Percentiles rank a stretch among this genome's conserved stretches.
phyloP scores from a whole-genome alignment of 2,329 filamentous ascomycete species.

The Cladosporium sp. region DNA sequence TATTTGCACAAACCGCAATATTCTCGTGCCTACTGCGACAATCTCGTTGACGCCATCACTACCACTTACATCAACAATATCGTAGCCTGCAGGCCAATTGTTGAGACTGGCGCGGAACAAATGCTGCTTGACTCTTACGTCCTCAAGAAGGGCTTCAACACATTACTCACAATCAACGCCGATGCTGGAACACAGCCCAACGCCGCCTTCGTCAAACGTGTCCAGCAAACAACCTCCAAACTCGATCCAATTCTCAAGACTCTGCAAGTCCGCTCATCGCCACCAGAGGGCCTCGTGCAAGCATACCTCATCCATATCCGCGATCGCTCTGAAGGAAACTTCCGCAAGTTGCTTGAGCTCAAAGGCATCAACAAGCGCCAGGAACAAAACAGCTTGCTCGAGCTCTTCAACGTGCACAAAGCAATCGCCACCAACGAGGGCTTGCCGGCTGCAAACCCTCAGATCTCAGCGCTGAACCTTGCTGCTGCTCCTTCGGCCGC shows the following conservation, averaged over 20 bases:
- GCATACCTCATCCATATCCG: conserved; percentile 97
- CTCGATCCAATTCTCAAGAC: conserved; percentile 95
- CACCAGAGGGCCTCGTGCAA: conserved; percentile 91
- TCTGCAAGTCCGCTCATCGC: conserved; percentile 86
- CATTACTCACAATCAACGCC: conserved; percentile 63
- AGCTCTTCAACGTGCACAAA: conserved; percentile 87
- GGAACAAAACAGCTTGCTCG: conserved; percentile 79
- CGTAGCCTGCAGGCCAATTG: conserved; percentile 85
- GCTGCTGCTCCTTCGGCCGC: conserved; percentile 40
- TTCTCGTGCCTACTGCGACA: conserved; percentile 90
- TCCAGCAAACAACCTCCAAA: conserved; percentile 78
- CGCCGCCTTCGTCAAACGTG: conserved; percentile 76
- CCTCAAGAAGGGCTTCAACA: conserved; percentile 75
- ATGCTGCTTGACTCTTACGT: conserved; percentile 97
- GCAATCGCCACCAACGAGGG: conserved; percentile 65
- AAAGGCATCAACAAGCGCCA: conserved; percentile 81
- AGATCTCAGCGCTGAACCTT: conserved; percentile 67
- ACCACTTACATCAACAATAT: conserved; percentile 79
- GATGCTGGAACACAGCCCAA: conserved; percentile 56
- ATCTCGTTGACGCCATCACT: conserved; percentile 85
- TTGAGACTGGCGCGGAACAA: conserved; percentile 93
- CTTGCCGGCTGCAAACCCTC: conserved; percentile 65
- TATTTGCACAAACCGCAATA: conserved; percentile 89
- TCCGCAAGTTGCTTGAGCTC: conserved; percentile 91
- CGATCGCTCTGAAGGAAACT: conserved; percentile 90